These are phyloP conservation scores for Amphirosellinia nigrospora DNA, from an alignment of 495 filamentous ascomycete genomes.

Conservation along the genomic window DNA sequence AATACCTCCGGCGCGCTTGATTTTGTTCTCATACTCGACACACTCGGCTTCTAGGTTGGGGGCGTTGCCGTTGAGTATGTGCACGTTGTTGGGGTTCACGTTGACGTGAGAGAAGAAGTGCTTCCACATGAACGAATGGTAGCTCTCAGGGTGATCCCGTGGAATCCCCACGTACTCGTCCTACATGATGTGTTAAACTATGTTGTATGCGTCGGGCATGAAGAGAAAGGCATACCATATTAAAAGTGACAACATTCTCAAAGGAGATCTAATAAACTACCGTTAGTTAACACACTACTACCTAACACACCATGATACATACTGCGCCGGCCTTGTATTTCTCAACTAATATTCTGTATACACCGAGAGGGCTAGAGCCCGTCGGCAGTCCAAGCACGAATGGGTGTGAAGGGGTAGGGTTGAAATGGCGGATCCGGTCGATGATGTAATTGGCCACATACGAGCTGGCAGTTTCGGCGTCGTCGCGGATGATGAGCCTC, in stretches of 20 bases:
- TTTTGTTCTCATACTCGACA: slow-evolving; percentile 77
- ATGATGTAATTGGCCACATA: slow-evolving; percentile 88
- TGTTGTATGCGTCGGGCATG: slow-evolving; percentile 1
- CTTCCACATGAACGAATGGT: slow-evolving; percentile 91
- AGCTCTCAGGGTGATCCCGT: slow-evolving; percentile 80
- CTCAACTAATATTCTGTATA: slow-evolving; percentile 79
- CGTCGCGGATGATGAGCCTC: slow-evolving; percentile 84
- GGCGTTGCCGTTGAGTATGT: slow-evolving; percentile 86
- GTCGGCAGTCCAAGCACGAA: slow-evolving; percentile 87
- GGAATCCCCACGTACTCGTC: slow-evolving; percentile 88
- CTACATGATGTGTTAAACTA: slow-evolving; percentile 47
- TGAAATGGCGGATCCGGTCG: slow-evolving; percentile 74
- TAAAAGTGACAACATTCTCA: slow-evolving; percentile 87
- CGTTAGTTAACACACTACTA: slow-evolving; percentile 8
- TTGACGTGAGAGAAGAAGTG: slow-evolving; percentile 90
- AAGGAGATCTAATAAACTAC: slow-evolving; percentile 66
- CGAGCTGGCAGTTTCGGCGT: slow-evolving; percentile 66
- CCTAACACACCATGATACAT: slow-evolving; percentile 22
- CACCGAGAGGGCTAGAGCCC: slow-evolving; percentile 76
- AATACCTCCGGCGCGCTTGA: slow-evolving; percentile 76
- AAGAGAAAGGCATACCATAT: slow-evolving; percentile 69
- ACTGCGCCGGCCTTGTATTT: slow-evolving; percentile 74
- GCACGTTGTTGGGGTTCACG: slow-evolving; percentile 76
- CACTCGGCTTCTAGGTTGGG: slow-evolving; percentile 78
- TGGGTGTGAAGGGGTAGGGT: slow-evolving; percentile 69